Percentiles rank a stretch among this genome's conserved stretches.
Conservation (phyloP, 2,329 filamentous ascomycete genomes). For the Graphilbum ipis-grandicollis region DNA sequence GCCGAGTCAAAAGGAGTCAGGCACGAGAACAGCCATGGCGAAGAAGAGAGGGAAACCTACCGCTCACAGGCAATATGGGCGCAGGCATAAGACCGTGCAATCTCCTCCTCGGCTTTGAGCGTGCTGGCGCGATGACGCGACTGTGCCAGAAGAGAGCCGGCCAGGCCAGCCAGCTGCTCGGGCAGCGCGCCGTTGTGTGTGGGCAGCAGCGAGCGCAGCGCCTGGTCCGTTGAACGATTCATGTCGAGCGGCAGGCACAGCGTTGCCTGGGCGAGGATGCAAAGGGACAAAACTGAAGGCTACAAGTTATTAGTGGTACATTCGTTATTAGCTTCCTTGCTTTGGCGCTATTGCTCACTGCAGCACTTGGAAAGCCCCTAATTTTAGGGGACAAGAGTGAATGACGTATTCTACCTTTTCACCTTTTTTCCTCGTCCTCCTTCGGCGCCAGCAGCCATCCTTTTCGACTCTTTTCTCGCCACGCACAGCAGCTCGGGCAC, state of each 20-base stretch:
- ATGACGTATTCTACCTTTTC: no score
- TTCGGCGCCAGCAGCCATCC: no score
- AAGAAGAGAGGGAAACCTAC: constrained; percentile 20
- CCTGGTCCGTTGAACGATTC: constrained; percentile 59
- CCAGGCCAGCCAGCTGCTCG: constrained; percentile 50
- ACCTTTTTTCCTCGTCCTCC: no score
- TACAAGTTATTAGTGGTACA: no score
- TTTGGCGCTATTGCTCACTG: no score
- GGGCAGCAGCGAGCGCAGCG: constrained; percentile 56
- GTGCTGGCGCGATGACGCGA: constrained; percentile 61
- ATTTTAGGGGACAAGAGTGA: no score
- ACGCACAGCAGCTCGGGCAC: no score
- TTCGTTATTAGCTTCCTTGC: no score
- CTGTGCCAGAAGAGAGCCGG: constrained; percentile 59
- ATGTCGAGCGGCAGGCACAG: no score
- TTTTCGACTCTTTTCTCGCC: background rate
- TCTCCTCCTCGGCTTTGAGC: constrained; percentile 72
- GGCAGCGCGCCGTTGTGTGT: constrained; percentile 52
- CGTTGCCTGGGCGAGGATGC: no score
- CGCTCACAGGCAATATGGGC: constrained; percentile 80
- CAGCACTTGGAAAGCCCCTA: no score
- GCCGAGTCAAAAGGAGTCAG: background rate
- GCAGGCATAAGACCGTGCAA: constrained; percentile 70
- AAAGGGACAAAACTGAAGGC: no score
- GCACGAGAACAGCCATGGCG: background rate